phyloP scores from a whole-genome alignment of 1,284 basidiomycete species.

The Cutaneotrichosporon sp. region DNA sequence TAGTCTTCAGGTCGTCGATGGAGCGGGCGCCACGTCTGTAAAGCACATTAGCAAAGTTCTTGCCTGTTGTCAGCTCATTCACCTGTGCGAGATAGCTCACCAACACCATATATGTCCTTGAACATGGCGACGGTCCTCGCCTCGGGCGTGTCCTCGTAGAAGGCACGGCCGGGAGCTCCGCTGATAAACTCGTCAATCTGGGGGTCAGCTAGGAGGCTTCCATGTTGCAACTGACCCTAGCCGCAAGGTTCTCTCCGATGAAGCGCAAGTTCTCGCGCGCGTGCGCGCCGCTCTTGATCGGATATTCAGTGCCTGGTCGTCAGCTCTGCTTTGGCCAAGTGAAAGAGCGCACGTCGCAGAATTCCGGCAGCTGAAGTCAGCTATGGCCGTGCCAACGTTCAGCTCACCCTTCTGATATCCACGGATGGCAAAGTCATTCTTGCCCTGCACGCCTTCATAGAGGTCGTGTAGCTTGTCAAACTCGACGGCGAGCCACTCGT shows the following conservation, averaged over 20 bases:
- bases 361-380: conserved; percentile 33
- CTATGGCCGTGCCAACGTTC: background rate
- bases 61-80: conserved; percentile 49
- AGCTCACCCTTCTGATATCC: conserved; percentile 33
- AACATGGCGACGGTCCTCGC: conserved; percentile 51
- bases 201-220: background rate
- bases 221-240: conserved; percentile 54
- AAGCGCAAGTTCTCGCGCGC: conserved; percentile 58
- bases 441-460: conserved; percentile 36
- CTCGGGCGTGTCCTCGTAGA: conserved; percentile 40
- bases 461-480: conserved; percentile 39
- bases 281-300: conserved; percentile 60
- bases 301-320: conserved; percentile 46
- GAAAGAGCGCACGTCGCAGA: conserved; percentile 32
- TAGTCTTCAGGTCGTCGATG: conserved; percentile 63
- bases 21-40: conserved; percentile 70
- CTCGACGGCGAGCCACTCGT: conserved; percentile 42
- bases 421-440: conserved; percentile 37
- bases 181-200: conserved; percentile 45
- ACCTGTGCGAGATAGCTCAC: conserved; percentile 47
- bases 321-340: conserved; percentile 15
- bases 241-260: conserved; percentile 67
- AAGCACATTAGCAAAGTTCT: conserved; percentile 62
- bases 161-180: conserved; percentile 31
- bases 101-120: conserved; percentile 78